Evolutionary conservation across 108 stramenopile genomes (phyloP), one percentile per base, ranked within the genome.

Genomic region (Epipyxis sp.): DNA sequence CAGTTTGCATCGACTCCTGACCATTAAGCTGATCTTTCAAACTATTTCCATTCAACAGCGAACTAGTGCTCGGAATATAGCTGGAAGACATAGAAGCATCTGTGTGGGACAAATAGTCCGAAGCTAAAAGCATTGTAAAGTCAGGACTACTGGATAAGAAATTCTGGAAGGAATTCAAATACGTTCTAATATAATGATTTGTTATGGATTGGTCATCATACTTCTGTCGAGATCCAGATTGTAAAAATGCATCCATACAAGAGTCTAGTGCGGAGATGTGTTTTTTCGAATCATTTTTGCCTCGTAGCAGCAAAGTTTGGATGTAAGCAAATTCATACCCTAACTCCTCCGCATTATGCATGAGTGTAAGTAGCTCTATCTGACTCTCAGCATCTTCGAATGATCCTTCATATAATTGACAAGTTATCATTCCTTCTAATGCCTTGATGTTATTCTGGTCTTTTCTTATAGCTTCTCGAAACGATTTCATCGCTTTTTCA

Each of bases 371-470:
- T 16, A 90, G 83, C 35, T 90, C 89, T 34, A 90, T 77, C 84
- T 90, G 88, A 69, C 83, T 80, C 30, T 79, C 87, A 13, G 89
- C 89, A 42, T 90, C 88, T 43, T 89, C 87, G 34, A 86, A 35
- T 0, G 68, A 74, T 1, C 86, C 86, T 1, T 69, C 61, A 34
- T 84, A 35, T 13, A 90, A 54, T 65, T 87, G 86, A 67, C 86
- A 87, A 59, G 85, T 86, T 2, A 90, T 84, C 42, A 79, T 50
- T 1, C 87, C 87, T 1, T 50, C 69, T 40, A 88, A 59, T 2
- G 87, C 89, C 1, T 77, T 67, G 20, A 84, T 58, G 72, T 83
- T 80, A 37, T 74, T 59, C 69, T 86, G 83, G 59, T 90, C 87
- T 40, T 59, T 20, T 78, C 67, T 76, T 1, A 44, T 62, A 34